Base-by-base conservation (phyloP, 1,139 yeast species). In the Suhomyces choctaworum region DNA sequence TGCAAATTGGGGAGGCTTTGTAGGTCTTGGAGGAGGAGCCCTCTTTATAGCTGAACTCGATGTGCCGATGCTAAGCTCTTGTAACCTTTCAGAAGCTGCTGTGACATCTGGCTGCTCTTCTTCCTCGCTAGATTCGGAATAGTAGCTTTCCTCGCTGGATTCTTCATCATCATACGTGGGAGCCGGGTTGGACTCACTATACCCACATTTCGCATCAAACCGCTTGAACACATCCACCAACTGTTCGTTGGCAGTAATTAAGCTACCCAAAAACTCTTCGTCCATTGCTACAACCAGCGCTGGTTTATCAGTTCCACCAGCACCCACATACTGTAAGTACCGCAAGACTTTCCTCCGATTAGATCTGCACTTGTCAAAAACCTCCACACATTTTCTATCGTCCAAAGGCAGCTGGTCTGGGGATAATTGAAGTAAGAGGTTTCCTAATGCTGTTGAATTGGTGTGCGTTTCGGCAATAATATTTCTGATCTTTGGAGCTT, bases 221-320 rank as follows among this genome's bases (percentile, higher is more conserved):
- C 69, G 62, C 49, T 81, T 78, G 51, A 92, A 71, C 0, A 89
- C 82, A 4, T 66, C 67, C 8, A 92, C 95, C 44, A 92, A 72
- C 52, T 84, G 90, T 51, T 92, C 98, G 56, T 92, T 92, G 32
- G 96, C 95, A 45, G 78, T 83, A 41, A 92, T 78, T 47, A 92
- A 70, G 33, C 90, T 76, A 7, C 97, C 97, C 48, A 92, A 64
- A 46, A 82, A 84, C 53, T 87, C 96, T 46, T 89, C 97, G 38
- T 80, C 76, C 60, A 68, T 56, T 3, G 56, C 60, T 11, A 53
- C 44, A 2, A 58, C 58, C 37, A 56, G 69, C 2, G 48, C 41
- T 5, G 55, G 45, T 42, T 70, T 70, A 12, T 47, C 52, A 4
- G 45, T 39, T 31, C 64, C 64, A 4, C 76, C 76, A 1, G 72